phyloP scores from a whole-genome alignment of 208 protist genomes.

The Trypanosoma boissoni region DNA sequence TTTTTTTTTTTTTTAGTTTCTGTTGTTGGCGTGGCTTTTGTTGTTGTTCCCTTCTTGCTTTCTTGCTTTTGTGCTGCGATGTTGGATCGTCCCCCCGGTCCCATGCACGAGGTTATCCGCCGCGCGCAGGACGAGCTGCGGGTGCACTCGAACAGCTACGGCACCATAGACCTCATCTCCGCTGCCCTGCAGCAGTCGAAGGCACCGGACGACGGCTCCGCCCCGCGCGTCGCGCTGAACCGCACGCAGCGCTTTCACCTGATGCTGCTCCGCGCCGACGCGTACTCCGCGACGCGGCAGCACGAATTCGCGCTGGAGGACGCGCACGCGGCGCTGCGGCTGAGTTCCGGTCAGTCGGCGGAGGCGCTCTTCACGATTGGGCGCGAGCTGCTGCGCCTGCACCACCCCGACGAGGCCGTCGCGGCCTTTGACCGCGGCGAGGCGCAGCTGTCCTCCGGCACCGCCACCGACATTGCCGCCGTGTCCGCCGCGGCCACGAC shows the following conservation, averaged over 20 bases:
- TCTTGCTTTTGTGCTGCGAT: not conserved
- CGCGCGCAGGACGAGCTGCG: constrained; percentile 65
- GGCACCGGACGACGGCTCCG: not conserved
- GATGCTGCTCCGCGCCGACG: constrained; percentile 69
- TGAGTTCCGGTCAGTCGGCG: constrained; percentile 45
- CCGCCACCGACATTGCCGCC: not conserved
- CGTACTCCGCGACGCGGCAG: constrained; percentile 45
- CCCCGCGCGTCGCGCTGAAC: constrained; percentile 32
- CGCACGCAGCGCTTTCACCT: constrained; percentile 55
- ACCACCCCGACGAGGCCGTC: constrained; percentile 44
- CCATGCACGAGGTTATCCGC: constrained; percentile 70
- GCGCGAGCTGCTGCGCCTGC: constrained; percentile 54
- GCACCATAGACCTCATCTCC: constrained; percentile 48
- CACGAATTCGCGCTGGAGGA: constrained; percentile 65
- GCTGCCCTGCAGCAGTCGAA: constrained; percentile 24
- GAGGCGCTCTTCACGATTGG: constrained; percentile 71
- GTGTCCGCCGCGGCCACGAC: constrained; percentile 21
- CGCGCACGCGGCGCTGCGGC: constrained; percentile 42
- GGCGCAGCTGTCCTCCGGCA: constrained; percentile 31
- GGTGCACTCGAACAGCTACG: constrained; percentile 56
- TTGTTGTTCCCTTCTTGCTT: no score
- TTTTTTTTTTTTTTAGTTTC: constrained; percentile 2
- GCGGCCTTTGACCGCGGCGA: constrained; percentile 66
- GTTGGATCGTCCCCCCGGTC: constrained; percentile 47
- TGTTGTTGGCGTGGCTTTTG: no score